These are phyloP conservation scores for Blepharisma stoltei DNA, from an alignment of 73 alveolate species.

Conservation along the genomic window DNA sequence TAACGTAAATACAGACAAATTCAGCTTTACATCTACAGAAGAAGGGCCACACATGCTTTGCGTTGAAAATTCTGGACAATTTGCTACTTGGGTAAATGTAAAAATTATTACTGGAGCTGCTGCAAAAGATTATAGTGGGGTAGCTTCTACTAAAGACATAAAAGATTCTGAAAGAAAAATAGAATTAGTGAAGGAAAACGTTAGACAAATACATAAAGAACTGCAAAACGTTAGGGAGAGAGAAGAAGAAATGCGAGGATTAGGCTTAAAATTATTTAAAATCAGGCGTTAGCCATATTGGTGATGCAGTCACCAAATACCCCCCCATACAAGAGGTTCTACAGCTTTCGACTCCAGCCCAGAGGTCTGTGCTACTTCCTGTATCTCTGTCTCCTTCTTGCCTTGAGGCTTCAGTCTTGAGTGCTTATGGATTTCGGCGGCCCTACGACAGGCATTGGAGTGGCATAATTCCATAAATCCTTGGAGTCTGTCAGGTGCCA, in stretches of 20 bases:
- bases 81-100: not conserved
- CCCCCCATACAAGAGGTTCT: no score
- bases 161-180: not conserved
- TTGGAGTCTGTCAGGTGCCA: no score
- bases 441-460: no score
- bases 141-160: conserved; percentile 23
- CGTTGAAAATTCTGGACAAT: not conserved
- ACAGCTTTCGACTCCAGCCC: no score
- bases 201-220: conserved; percentile 18
- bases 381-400: no score
- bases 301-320: no score
- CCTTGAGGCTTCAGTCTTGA: no score
- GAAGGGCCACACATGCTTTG: conserved; percentile 24
- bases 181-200: not conserved
- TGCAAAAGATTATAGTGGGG: conserved; percentile 11
- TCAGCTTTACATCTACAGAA: not conserved
- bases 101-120: conserved; percentile 19
- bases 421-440: no score
- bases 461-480: no score
- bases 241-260: conserved; percentile 33
- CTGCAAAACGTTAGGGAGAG: conserved; percentile 12
- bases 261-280: no score
- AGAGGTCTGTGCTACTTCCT: no score
- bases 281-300: no score
- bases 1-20: not conserved